These are phyloP conservation scores for Coelastrella sp. DNA, from an alignment of 139 green algal genomes.

Conservation along the genomic window DNA sequence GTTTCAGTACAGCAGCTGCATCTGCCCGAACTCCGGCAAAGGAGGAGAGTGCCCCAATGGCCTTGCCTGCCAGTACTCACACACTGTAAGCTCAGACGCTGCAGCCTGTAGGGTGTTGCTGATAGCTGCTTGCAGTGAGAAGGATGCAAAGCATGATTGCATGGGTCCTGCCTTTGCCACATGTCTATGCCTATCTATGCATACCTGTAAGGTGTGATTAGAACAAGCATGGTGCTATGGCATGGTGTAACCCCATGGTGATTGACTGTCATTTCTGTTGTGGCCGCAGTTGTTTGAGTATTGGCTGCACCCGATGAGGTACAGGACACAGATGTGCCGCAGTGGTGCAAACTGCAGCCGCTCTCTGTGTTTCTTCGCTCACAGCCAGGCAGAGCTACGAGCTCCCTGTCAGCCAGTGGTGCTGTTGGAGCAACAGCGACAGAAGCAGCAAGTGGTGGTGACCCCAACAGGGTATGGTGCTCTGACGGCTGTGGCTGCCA, in stretches of 20 bases:
- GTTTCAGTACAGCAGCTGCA: conserved; percentile 87
- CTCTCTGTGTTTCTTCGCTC: conserved; percentile 42
- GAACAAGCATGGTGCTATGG: too few relatives aligned
- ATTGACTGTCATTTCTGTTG: background rate
- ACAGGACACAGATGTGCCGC: conserved; percentile 89
- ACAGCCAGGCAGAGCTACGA: conserved; percentile 19
- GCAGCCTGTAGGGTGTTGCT: background rate
- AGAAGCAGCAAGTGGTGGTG: background rate
- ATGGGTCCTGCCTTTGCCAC: background rate
- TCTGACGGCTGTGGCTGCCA: background rate
- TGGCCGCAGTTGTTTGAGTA: conserved; percentile 70
- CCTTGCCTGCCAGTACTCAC: conserved; percentile 82
- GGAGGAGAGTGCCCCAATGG: conserved; percentile 75
- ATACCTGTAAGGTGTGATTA: too few relatives aligned
- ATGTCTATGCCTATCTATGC: background rate
- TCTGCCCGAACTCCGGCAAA: conserved; percentile 95
- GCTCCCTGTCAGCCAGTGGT: background rate
- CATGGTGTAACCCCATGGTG: background rate
- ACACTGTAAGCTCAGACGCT: conserved; percentile 75
- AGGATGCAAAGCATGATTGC: too few relatives aligned
- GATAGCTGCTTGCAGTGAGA: too few relatives aligned
- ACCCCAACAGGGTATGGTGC: background rate
- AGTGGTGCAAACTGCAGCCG: conserved; percentile 9
- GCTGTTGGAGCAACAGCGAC: background rate
- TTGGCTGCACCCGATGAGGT: conserved; percentile 91